These are phyloP conservation scores for Papiliotrema laurentii DNA, from an alignment of 1,284 basidiomycete genomes.

Conservation along the genomic window DNA sequence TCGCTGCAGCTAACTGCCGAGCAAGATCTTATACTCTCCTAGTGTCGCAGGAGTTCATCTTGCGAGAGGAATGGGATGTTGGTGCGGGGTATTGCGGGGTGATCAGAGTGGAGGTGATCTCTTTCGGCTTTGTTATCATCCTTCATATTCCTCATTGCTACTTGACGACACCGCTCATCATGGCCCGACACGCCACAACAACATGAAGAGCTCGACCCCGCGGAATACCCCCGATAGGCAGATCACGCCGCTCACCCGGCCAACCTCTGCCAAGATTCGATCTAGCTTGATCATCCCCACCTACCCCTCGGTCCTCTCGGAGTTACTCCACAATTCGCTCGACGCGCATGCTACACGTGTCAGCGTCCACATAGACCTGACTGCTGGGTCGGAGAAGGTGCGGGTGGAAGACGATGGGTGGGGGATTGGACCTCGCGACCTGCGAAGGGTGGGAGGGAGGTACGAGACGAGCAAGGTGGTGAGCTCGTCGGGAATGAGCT, in stretches of 20 bases:
- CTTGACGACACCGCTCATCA: too few relatives aligned
- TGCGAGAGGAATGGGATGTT: too few relatives aligned
- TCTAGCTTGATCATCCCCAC: constrained; percentile 79
- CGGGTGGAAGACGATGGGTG: constrained; percentile 77
- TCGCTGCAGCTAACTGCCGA: too few relatives aligned
- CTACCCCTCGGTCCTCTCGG: constrained; percentile 68
- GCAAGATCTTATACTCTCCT: too few relatives aligned
- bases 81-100: too few relatives aligned
- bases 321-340: constrained; percentile 77
- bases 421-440: constrained; percentile 62
- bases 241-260: constrained; percentile 28
- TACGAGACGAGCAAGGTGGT: constrained; percentile 48
- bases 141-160: too few relatives aligned
- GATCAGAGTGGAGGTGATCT: too few relatives aligned
- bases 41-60: too few relatives aligned
- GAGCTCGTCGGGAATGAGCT: constrained; percentile 11
- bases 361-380: constrained; percentile 40
- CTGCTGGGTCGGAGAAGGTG: constrained; percentile 57
- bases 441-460: constrained; percentile 59
- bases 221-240: neutral
- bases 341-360: constrained; percentile 48
- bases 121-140: too few relatives aligned
- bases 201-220: neutral
- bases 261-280: constrained; percentile 53
- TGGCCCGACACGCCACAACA: too few relatives aligned